A percentile compares a stretch with the other conserved stretches of the same genome.
Conservation (phyloP, 2,329 filamentous ascomycete species). For the Trichophyton rubrum region DNA sequence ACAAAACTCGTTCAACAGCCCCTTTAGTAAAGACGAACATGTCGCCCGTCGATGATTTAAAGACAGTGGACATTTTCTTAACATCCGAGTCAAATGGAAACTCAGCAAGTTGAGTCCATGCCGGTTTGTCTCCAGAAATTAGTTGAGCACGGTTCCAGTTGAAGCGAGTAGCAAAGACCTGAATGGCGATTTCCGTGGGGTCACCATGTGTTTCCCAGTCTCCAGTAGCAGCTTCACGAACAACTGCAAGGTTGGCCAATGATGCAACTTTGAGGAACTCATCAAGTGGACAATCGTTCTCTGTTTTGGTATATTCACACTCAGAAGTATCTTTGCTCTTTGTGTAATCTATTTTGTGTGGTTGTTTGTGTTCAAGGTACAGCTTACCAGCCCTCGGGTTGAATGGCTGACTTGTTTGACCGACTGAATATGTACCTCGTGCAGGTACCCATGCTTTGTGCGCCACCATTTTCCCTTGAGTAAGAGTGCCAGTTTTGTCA, state of each 20-base stretch:
- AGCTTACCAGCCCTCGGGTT: constrained; percentile 43
- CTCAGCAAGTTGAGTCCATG: constrained; percentile 50
- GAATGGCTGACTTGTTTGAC: constrained; percentile 42
- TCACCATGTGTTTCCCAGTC: constrained; percentile 54
- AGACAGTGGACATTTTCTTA: constrained; percentile 65
- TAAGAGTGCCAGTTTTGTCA: constrained; percentile 49
- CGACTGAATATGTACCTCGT: constrained; percentile 45
- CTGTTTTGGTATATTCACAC: constrained; percentile 25
- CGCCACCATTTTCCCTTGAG: constrained; percentile 52
- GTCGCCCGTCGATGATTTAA: constrained; percentile 23
- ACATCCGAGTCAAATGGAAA: constrained; percentile 62
- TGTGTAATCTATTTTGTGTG: constrained; percentile 18
- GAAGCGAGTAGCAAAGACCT: constrained; percentile 60
- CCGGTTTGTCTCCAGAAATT: constrained; percentile 37
- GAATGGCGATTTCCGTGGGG: constrained; percentile 61
- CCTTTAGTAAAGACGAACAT: constrained; percentile 26
- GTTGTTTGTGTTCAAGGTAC: constrained; percentile 26
- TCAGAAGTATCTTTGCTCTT: constrained; percentile 17
- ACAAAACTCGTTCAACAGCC: constrained; percentile 52
- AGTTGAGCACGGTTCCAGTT: constrained; percentile 45
- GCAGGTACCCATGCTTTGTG: constrained; percentile 47
- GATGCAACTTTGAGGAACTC: constrained; percentile 51
- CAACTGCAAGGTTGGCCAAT: constrained; percentile 52
- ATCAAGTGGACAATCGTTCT: constrained; percentile 38
- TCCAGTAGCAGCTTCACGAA: constrained; percentile 37